Evolutionary conservation across 1,284 basidiomycete species (phyloP).

Genomic region (Puccinia sorghi): DNA sequence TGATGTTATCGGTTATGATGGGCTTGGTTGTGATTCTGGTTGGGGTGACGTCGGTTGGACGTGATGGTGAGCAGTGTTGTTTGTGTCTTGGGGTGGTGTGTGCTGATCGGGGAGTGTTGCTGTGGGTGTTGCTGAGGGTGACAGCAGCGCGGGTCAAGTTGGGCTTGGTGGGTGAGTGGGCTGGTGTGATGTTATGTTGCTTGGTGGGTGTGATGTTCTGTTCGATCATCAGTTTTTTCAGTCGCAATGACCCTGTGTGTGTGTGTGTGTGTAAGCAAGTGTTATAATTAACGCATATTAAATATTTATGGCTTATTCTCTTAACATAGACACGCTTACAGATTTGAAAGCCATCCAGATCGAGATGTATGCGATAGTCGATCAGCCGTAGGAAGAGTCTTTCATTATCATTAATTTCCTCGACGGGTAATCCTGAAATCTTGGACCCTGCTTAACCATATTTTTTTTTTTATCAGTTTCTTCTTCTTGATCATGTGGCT

Average conservation of each 20-base stretch:
- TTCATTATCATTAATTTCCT: conserved; percentile 60
- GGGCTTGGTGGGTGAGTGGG: background rate
- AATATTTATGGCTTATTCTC: background rate
- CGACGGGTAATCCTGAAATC: conserved; percentile 60
- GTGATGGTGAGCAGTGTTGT: background rate
- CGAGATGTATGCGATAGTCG: conserved; percentile 59
- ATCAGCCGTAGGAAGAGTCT: conserved; percentile 59
- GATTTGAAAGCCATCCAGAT: conserved; percentile 54
- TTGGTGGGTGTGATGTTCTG: conserved; percentile 13
- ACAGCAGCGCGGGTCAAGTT: too few species aligned
- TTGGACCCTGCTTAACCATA: conserved; percentile 68
- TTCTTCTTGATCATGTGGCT: too few species aligned
- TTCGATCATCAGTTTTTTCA: conserved; percentile 43
- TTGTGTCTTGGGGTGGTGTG: background rate
- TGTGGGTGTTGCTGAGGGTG: too few species aligned
- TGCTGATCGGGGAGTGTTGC: background rate
- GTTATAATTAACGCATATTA: too few species aligned
- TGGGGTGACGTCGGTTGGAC: background rate
- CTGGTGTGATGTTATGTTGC: background rate
- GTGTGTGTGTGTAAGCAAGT: background rate
- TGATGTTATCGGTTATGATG: conserved; percentile 3
- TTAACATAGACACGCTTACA: conserved; percentile 50
- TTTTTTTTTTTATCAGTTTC: background rate
- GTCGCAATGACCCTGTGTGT: conserved; percentile 30
- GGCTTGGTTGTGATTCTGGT: background rate